Evolutionary conservation across 768 basidiomycete species (phyloP), one percentile per base, ranked within the genome.

Genomic region (Suillus plorans): DNA sequence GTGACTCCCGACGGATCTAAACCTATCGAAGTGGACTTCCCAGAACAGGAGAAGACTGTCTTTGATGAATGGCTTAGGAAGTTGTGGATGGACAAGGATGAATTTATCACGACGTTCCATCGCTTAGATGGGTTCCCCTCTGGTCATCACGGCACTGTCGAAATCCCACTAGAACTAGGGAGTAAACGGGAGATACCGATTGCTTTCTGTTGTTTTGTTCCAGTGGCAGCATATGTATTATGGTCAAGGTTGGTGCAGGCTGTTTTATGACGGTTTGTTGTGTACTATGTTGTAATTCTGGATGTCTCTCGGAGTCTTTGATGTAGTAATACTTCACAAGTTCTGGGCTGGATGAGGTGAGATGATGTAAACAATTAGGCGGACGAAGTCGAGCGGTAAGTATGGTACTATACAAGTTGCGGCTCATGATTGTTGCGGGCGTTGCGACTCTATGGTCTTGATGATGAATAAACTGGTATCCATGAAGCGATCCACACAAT

Each of bases 401-500:
- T 57, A 39, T 57, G 25, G 22, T 41, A 58, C 39, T 52, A 18
- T 42, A 44, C 47, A 14, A 25, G 49, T 25, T 13, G 62, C 41
- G 62, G 18, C 56, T 66, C 62, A 58, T 45, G 53, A 50, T 69
- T 85, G 84, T 39, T 89, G 82, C 12, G 58, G 41, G 64, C 80
- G 76, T 45, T 80, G 77, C 50, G 73, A 68, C 64, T 82, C 77
- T 41, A 89, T 79, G 70, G 85, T 83, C 67, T 86, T 86, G 64
- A 97, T 89, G 81, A 98, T 84, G 79, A 86, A 92, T 49, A 94
- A 76, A 72, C 88, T 91, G 44, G 89, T 86, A 79, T 98, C 96
- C 70, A 98, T 80, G 80, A 97, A 98, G 64, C 95, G 83, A 64
- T 93, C 92, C 59, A 97, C 94, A 73, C 96, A 97, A 78, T 96